Conservation (phyloP, 1,284 basidiomycete genomes). For the Malassezia cuniculi region DNA sequence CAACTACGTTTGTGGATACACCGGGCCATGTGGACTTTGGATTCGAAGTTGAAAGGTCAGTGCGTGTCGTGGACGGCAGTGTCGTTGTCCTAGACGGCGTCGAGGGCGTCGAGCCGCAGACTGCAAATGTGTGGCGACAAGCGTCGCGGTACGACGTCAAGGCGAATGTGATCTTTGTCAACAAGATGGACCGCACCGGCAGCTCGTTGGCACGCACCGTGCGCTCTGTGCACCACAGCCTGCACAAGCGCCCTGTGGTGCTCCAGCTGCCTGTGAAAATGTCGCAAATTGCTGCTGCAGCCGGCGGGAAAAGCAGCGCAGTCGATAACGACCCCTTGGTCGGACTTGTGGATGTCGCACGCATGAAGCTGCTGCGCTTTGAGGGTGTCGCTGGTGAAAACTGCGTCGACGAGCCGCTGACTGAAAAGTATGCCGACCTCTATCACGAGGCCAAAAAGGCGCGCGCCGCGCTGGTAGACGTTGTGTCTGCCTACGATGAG, state of each 20-base stretch:
- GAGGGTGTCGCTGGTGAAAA: slow-evolving; percentile 29
- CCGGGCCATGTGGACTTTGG: slow-evolving; percentile 86
- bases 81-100: slow-evolving; percentile 77
- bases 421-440: slow-evolving; percentile 46
- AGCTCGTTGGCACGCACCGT: slow-evolving; percentile 63
- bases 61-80: slow-evolving; percentile 74
- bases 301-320: slow-evolving; percentile 59
- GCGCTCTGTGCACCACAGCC: slow-evolving; percentile 54
- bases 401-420: slow-evolving; percentile 13
- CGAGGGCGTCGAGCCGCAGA: slow-evolving; percentile 80
- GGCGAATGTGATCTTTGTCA: slow-evolving; percentile 66
- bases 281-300: slow-evolving; percentile 54
- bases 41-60: slow-evolving; percentile 84
- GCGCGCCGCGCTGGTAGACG: slow-evolving; percentile 59
- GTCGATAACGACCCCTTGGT: slow-evolving; percentile 66
- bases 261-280: slow-evolving; percentile 59
- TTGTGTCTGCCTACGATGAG: slow-evolving; percentile 65
- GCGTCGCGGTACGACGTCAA: slow-evolving; percentile 64
- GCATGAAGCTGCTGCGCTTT: slow-evolving; percentile 24
- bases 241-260: slow-evolving; percentile 61
- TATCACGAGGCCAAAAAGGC: slow-evolving; percentile 57
- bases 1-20: slow-evolving; percentile 73
- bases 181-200: slow-evolving; percentile 74
- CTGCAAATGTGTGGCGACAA: slow-evolving; percentile 74
- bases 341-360: slow-evolving; percentile 34